A percentile compares a stretch with the other conserved stretches of the same genome.
These are phyloP conservation scores for Plantago major DNA, from an alignment of 257 asterid genomes.

Conservation along the genomic window DNA sequence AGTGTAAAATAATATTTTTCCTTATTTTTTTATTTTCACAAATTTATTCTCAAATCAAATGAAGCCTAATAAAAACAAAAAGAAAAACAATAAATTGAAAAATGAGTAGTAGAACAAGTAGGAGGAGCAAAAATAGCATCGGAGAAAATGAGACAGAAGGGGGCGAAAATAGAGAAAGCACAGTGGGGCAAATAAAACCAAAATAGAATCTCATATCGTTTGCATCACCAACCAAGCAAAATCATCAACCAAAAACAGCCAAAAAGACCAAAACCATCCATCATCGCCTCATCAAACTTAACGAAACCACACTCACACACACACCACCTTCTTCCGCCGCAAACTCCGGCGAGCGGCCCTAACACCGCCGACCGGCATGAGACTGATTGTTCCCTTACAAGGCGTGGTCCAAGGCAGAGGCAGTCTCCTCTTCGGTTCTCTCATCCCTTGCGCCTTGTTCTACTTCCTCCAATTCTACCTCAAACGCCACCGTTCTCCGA, in stretches of 20 bases:
- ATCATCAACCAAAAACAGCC: conserved; percentile 8
- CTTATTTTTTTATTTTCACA: no score
- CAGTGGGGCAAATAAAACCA: conserved; percentile 23
- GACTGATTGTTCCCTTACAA: conserved; percentile 85
- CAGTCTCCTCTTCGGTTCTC: conserved; percentile 77
- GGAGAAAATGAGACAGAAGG: no score
- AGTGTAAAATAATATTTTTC: no score
- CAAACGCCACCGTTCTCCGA: conserved; percentile 72
- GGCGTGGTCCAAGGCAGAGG: conserved; percentile 95
- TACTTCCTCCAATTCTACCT: conserved; percentile 82
- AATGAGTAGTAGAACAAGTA: background rate
- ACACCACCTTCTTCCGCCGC: conserved; percentile 22
- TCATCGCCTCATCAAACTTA: conserved; percentile 12
- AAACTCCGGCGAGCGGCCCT: conserved; percentile 31
- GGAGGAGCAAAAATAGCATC: background rate
- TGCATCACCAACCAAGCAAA: conserved; percentile 35
- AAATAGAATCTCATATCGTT: conserved; percentile 46
- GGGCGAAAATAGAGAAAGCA: conserved; percentile 17
- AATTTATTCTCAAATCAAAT: no score
- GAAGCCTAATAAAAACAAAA: no score
- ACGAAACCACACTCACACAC: conserved; percentile 21
- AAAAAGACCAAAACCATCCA: conserved; percentile 4
- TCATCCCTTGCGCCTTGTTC: conserved; percentile 82
- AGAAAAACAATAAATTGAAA: background rate
- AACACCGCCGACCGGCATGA: conserved; percentile 62